Conservation (phyloP, 495 filamentous ascomycete species). For the Penicillium canariense region DNA sequence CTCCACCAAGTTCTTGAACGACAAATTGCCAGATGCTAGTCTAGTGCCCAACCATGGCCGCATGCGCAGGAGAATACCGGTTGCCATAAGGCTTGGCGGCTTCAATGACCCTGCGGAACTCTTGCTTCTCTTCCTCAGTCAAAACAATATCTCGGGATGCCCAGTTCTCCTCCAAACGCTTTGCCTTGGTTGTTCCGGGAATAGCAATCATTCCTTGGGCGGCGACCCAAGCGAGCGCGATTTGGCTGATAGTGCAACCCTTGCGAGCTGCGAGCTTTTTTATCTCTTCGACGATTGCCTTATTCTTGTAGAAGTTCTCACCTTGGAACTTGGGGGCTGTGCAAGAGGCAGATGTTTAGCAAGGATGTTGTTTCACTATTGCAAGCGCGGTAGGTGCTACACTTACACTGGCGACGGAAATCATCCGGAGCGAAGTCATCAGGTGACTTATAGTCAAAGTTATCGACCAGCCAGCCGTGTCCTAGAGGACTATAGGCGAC, state of each 20-base stretch:
- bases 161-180: slow-evolving; percentile 43
- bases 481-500: slow-evolving; percentile 48
- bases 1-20: too few relatives aligned
- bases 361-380: neutral
- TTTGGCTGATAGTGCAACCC: slow-evolving; percentile 38
- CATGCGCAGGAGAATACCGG: slow-evolving; percentile 28
- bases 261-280: slow-evolving; percentile 40
- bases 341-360: neutral
- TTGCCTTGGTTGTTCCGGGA: slow-evolving; percentile 47
- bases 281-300: slow-evolving; percentile 43
- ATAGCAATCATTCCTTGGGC: slow-evolving; percentile 48
- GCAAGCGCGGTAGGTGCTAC: too few relatives aligned
- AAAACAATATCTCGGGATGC: slow-evolving; percentile 38
- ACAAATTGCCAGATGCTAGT: neutral
- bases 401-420: slow-evolving; percentile 38
- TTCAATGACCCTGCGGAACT: slow-evolving; percentile 41
- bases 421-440: slow-evolving; percentile 46
- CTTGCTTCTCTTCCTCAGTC: slow-evolving; percentile 33
- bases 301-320: slow-evolving; percentile 51
- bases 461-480: slow-evolving; percentile 46
- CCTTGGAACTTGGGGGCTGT: slow-evolving; percentile 49
- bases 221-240: slow-evolving; percentile 48
- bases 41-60: slow-evolving; percentile 43
- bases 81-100: slow-evolving; percentile 38
- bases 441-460: slow-evolving; percentile 42